Percentiles rank a stretch among this genome's conserved stretches.
phyloP scores from a whole-genome alignment of 768 basidiomycete genomes.

The Kwoniella newhampshirensis region DNA sequence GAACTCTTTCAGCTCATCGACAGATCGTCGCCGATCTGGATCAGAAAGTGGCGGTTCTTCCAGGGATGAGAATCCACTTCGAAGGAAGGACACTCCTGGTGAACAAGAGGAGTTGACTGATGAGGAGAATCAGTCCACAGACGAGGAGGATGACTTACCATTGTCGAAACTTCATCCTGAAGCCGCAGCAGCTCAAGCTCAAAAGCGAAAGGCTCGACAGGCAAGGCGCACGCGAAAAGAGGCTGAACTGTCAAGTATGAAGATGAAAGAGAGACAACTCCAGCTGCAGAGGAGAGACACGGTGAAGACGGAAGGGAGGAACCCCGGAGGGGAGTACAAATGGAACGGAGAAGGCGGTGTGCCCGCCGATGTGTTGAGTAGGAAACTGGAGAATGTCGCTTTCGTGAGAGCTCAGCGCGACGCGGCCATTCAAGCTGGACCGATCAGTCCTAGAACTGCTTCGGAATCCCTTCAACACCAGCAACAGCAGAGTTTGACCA shows the following conservation, averaged over 20 bases:
- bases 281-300: neutral
- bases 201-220: constrained; percentile 14
- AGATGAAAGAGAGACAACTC: neutral
- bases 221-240: constrained; percentile 5
- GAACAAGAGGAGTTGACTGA: constrained; percentile 1
- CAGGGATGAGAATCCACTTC: constrained; percentile 10
- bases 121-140: constrained; percentile 5
- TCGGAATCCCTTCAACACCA: too few species aligned
- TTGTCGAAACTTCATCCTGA: constrained; percentile 45
- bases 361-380: constrained; percentile 29
- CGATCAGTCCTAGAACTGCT: neutral
- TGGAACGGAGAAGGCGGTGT: constrained; percentile 52
- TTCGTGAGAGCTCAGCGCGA: constrained; percentile 4
- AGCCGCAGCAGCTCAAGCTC: constrained; percentile 34
- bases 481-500: constrained; percentile 3
- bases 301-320: constrained; percentile 23
- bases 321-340: constrained; percentile 31
- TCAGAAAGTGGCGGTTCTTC: constrained; percentile 15
- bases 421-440: constrained; percentile 4
- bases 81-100: neutral
- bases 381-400: constrained; percentile 27
- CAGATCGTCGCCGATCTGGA: neutral
- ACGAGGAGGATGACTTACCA: constrained; percentile 32
- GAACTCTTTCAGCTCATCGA: constrained; percentile 4
- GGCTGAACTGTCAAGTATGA: neutral